Base-by-base conservation (phyloP, 2,329 filamentous ascomycete genomes). In the Penicillium brasilianum region DNA sequence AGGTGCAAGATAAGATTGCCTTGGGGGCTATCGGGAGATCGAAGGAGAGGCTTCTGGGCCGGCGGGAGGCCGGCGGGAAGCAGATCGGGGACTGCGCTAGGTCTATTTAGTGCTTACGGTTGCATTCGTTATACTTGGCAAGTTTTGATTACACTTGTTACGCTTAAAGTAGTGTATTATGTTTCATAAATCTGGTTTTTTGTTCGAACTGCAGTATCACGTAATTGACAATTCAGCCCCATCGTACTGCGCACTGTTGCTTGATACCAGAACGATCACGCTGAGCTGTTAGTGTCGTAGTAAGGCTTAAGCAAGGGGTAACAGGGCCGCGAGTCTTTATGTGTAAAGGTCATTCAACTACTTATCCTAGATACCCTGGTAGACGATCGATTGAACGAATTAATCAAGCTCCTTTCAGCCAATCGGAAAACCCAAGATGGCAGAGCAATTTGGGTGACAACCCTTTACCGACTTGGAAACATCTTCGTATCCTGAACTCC, bases 41-140 rank as follows among this genome's bases (percentile, higher is more conserved):
- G 25, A 37, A 51, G 32, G 32, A 30, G n/a, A 37, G 30, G 32
- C 30, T 4, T 7, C 10, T 20, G 49, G 18, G 34, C 34, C 30
- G 34, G 20, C 49, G 49, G 49, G 49, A 51, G 49, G n/a, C 20
- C n/a, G 49, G 30, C 49, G 28, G 25, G 28, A 50, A 20, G 46
- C 46, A 34, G 28, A 28, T 28, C 44, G 20, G 25, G 25, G 37
- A 16, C n/a, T 39, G 41, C 14, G n/a, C 25, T n/a, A 10, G n/a
- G 25, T 6, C 11, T 18, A 22, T 13, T 32, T 49, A 32, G 46
- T 32, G 46, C 46, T 49, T 49, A 49, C 14, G 46, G 28, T 49
- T 32, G 16, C 46, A 49, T 18, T 32, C 7, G 16, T 13, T 49
- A 25, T 34, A n/a, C n/a, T n/a, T n/a, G n/a, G n/a, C n/a, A n/a